These are phyloP conservation scores for Salix koriyanagi DNA, from an alignment of 345 rosid species.

Conservation along the genomic window DNA sequence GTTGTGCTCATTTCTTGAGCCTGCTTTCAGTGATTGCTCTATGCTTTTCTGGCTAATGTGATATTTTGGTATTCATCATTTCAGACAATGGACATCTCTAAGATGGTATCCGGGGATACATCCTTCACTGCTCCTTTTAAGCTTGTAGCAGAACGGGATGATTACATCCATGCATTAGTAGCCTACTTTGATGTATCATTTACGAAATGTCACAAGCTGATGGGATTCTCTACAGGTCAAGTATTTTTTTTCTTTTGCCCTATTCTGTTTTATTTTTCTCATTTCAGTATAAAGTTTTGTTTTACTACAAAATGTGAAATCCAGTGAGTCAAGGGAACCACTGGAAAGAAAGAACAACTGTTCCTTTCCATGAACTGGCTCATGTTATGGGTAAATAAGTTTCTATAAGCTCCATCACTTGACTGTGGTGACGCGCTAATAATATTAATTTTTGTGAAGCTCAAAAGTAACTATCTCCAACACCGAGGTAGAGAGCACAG, in stretches of 20 bases:
- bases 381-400: neutral
- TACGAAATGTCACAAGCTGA: slow-evolving; percentile 86
- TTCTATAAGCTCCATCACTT: neutral
- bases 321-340: neutral
- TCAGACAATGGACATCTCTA: slow-evolving; percentile 97
- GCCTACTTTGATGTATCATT: slow-evolving; percentile 99
- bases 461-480: neutral
- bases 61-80: slow-evolving; percentile 4
- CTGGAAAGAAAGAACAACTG: neutral
- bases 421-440: neutral
- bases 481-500: neutral
- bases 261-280: neutral
- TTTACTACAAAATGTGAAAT: neutral
- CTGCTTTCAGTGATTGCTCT: neutral
- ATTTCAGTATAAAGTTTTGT: neutral
- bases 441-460: neutral
- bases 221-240: slow-evolving; percentile 94
- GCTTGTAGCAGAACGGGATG: slow-evolving; percentile 92
- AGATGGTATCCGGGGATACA: slow-evolving; percentile 92
- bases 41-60: slow-evolving; percentile 11
- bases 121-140: slow-evolving; percentile 91
- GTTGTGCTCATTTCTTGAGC: neutral
- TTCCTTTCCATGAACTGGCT: neutral
- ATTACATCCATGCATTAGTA: slow-evolving; percentile 93
- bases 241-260: neutral